Evolutionary conservation across 352 stramenopile genomes (phyloP).

Genomic region (Elongisporangium senticosum): DNA sequence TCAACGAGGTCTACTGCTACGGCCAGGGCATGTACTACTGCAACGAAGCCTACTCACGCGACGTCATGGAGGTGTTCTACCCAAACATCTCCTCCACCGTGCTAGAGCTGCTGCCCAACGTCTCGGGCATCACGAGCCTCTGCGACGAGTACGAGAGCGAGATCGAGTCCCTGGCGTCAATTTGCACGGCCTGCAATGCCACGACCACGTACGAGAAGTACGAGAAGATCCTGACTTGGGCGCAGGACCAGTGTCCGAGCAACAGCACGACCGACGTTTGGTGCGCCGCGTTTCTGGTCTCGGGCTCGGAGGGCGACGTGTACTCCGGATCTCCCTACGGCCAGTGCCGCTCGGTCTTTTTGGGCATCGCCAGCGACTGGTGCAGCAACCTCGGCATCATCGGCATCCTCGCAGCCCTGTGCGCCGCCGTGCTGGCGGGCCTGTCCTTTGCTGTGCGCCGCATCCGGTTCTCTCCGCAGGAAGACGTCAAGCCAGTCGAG

Average conservation of each 20-base stretch:
- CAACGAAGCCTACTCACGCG: constrained; percentile 63
- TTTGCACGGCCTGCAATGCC: constrained; percentile 54
- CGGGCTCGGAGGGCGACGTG: constrained; percentile 29
- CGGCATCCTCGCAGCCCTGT: constrained; percentile 44
- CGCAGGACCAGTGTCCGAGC: constrained; percentile 53
- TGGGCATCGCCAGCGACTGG: constrained; percentile 65
- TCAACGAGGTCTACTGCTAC: constrained; percentile 85
- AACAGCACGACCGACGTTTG: constrained; percentile 41
- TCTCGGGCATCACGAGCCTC: constrained; percentile 48
- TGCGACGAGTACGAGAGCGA: constrained; percentile 29
- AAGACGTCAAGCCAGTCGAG: constrained; percentile 2
- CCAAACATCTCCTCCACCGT: constrained; percentile 32
- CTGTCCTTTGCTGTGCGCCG: constrained; percentile 64
- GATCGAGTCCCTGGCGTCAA: constrained; percentile 27
- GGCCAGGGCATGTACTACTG: constrained; percentile 78
- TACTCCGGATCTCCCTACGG: constrained; percentile 70
- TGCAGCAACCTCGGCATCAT: constrained; percentile 42
- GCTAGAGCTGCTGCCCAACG: constrained; percentile 46
- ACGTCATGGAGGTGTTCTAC: constrained; percentile 59
- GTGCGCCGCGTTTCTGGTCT: constrained; percentile 56
- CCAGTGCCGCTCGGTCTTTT: constrained; percentile 61
- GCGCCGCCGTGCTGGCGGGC: constrained; percentile 41
- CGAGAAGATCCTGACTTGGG: constrained; percentile 64
- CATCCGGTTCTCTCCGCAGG: constrained; percentile 6
- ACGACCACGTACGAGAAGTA: constrained; percentile 55